Percentiles rank a stretch among this genome's conserved stretches.
phyloP scores from a whole-genome alignment of 202 grass and related monocot genomes.

The Bolboschoenoplectus hybrid region DNA sequence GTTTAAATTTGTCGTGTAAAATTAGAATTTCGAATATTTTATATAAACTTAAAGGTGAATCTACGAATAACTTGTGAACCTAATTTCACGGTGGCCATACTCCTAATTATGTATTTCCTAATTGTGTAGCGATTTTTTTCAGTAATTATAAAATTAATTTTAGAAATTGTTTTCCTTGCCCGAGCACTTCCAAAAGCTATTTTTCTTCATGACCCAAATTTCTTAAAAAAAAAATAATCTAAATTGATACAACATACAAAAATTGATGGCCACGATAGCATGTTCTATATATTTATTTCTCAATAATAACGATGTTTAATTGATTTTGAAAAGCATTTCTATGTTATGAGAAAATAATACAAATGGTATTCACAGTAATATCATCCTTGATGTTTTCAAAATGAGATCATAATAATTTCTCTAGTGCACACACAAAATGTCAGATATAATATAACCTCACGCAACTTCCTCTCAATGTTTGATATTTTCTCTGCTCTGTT shows the following conservation, averaged over 20 bases:
- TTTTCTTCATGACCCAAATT: not conserved
- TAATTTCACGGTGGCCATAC: not conserved
- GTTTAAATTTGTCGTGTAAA: not conserved
- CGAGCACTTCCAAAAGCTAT: not conserved
- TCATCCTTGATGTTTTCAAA: not conserved
- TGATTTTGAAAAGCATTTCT: not conserved
- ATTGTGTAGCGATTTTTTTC: not conserved
- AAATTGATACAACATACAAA: not conserved
- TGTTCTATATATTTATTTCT: not conserved
- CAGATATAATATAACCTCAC: not conserved
- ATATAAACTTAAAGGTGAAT: not conserved
- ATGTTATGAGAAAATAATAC: not conserved
- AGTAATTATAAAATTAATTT: not conserved
- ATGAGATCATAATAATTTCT: not conserved
- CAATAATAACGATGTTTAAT: not conserved
- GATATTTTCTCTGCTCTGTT: not conserved
- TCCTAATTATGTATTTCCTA: not conserved
- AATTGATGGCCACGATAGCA: not conserved
- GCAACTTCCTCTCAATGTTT: not conserved
- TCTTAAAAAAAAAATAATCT: not conserved
- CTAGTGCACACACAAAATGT: not conserved
- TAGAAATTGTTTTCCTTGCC: not conserved
- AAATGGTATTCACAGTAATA: not conserved
- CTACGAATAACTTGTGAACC: not conserved
- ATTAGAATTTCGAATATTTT: not conserved